Conservation (phyloP, 2,329 filamentous ascomycete species). For the Madurella mycetomatis region DNA sequence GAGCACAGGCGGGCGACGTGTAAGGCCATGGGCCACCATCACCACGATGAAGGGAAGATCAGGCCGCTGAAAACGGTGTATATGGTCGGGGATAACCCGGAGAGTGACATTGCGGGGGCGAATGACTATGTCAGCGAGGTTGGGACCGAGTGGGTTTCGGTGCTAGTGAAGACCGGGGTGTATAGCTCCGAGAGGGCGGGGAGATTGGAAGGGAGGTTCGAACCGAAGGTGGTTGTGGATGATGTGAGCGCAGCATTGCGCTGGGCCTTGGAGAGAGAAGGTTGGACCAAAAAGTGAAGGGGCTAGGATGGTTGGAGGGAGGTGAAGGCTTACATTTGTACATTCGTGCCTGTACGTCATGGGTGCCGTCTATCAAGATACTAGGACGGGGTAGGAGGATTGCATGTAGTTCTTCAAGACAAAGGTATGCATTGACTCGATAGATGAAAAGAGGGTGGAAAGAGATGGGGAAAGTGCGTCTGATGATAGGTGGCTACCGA, state of each 20-base stretch:
- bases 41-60: conserved; percentile 27
- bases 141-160: conserved; percentile 43
- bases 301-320: neutral
- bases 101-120: conserved; percentile 84
- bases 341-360: no score
- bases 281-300: conserved; percentile 10
- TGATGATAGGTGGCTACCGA: no score
- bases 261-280: conserved; percentile 31
- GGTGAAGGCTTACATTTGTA: no score
- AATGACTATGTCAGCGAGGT: conserved; percentile 66
- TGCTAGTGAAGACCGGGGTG: conserved; percentile 33
- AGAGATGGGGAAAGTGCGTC: no score
- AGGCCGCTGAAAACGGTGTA: conserved; percentile 68
- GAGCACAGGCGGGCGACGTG: conserved; percentile 52
- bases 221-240: conserved; percentile 26
- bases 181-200: conserved; percentile 24
- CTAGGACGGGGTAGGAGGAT: no score
- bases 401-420: no score
- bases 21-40: conserved; percentile 17
- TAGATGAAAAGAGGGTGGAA: no score
- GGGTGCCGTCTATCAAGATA: no score
- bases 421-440: no score
- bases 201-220: conserved; percentile 21
- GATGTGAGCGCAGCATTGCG: conserved; percentile 30
- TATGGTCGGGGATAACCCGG: conserved; percentile 90